phyloP scores from a whole-genome alignment of 1,284 basidiomycete species.

The Cryptococcus sp. region DNA sequence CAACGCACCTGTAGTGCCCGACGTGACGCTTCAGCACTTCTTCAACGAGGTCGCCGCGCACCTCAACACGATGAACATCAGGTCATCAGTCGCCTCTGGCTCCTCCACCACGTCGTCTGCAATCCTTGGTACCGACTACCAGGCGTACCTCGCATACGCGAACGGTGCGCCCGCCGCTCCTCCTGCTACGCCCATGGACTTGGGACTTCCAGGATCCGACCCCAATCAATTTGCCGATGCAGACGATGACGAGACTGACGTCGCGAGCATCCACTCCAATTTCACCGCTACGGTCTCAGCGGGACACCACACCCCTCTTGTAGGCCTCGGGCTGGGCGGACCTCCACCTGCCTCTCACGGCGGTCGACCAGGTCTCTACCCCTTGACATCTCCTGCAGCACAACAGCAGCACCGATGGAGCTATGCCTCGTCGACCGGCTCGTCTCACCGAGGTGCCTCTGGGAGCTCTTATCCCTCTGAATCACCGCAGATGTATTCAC shows the following conservation, averaged over 20 bases:
- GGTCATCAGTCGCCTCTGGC: slow-evolving; percentile 53
- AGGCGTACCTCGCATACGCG: slow-evolving; percentile 45
- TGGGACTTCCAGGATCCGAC: slow-evolving; percentile 25
- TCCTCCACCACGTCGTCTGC: slow-evolving; percentile 48
- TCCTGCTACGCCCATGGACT: slow-evolving; percentile 12
- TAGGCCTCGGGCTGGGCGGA: slow-evolving; percentile 42
- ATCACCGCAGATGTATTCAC: slow-evolving; percentile 24
- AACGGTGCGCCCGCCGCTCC: slow-evolving; percentile 19
- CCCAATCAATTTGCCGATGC: slow-evolving; percentile 60
- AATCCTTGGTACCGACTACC: slow-evolving; percentile 39
- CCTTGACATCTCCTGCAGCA: slow-evolving; percentile 18
- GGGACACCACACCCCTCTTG: slow-evolving; percentile 32
- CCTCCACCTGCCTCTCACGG: slow-evolving; percentile 26
- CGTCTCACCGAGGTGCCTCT: slow-evolving; percentile 29
- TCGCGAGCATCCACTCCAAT: slow-evolving; percentile 31
- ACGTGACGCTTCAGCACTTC: slow-evolving; percentile 60
- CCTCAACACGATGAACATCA: slow-evolving; percentile 59
- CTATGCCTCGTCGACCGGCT: slow-evolving; percentile 38
- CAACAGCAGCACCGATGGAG: slow-evolving; percentile 31
- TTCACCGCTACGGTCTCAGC: slow-evolving; percentile 19
- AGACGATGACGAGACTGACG: slow-evolving; percentile 56
- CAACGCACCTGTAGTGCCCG: slow-evolving; percentile 55
- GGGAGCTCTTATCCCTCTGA: slow-evolving; percentile 25
- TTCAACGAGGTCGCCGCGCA: slow-evolving; percentile 62
- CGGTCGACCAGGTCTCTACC: slow-evolving; percentile 36